Evolutionary conservation across 345 rosid species (phyloP).

Genomic region (Clausena lansium): DNA sequence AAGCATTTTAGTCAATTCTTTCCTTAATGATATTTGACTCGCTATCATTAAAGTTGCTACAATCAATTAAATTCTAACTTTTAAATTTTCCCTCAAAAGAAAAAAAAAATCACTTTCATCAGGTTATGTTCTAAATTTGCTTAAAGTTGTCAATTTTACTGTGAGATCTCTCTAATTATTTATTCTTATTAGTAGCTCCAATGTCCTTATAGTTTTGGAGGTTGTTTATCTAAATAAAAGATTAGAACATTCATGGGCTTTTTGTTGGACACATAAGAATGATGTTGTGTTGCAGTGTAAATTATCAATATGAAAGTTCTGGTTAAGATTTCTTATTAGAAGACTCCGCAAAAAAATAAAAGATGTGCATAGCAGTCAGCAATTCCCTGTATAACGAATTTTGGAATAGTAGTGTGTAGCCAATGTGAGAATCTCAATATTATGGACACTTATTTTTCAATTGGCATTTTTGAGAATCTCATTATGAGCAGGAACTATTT

Average conservation of each 20-base stretch:
- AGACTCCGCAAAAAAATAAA: neutral
- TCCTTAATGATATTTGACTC: too few species aligned
- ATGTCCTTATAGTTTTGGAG: too few species aligned
- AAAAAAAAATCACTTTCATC: neutral
- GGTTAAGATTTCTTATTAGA: neutral
- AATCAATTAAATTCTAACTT: neutral
- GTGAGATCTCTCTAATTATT: neutral
- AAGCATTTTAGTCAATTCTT: too few species aligned
- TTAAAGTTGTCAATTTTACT: neutral
- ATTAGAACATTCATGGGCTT: too few species aligned
- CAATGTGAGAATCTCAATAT: neutral
- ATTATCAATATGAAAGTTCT: neutral
- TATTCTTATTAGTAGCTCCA: neutral
- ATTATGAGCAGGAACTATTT: constrained; percentile 66
- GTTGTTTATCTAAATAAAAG: too few species aligned
- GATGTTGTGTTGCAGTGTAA: neutral
- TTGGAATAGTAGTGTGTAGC: too few species aligned
- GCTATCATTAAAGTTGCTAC: too few species aligned
- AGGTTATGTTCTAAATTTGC: neutral
- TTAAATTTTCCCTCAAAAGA: too few species aligned
- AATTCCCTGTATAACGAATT: neutral
- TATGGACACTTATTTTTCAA: neutral
- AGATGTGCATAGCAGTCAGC: neutral
- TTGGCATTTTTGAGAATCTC: constrained; percentile 23
- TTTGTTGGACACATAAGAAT: neutral